Conservation (phyloP, 2,329 filamentous ascomycete genomes). For the Penicillium sclerotigenum region DNA sequence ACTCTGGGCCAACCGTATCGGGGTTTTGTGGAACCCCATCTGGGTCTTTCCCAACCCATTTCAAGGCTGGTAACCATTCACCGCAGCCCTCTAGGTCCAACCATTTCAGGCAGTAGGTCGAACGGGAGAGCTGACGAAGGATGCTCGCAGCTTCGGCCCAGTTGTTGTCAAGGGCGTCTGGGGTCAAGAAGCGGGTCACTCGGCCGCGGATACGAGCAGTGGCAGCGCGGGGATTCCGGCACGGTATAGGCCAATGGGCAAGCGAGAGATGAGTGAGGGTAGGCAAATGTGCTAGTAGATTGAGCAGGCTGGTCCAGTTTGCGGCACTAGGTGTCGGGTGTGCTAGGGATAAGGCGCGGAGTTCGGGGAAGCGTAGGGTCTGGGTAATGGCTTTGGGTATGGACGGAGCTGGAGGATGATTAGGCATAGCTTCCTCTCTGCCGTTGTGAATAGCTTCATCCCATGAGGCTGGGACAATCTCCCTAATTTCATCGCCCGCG, state of each 20-base stretch:
- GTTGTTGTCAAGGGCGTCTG: constrained; percentile 53
- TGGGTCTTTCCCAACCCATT: constrained; percentile 37
- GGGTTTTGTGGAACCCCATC: constrained; percentile 25
- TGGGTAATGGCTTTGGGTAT: constrained; percentile 25
- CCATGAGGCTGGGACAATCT: constrained; percentile 40
- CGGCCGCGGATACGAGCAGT: constrained; percentile 44
- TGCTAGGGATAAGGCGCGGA: constrained; percentile 59
- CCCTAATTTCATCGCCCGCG: constrained; percentile 3
- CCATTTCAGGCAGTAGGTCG: constrained; percentile 59
- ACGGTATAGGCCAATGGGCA: constrained; percentile 60
- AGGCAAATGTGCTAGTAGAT: constrained; percentile 52
- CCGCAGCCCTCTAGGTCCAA: constrained; percentile 60
- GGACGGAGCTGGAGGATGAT: neutral
- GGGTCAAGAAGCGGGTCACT: constrained; percentile 39
- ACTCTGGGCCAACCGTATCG: constrained; percentile 39
- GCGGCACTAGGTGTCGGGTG: constrained; percentile 44
- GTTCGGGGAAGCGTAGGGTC: constrained; percentile 47
- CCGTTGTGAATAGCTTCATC: constrained; percentile 32
- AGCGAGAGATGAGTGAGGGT: constrained; percentile 61
- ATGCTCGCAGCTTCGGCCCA: constrained; percentile 56
- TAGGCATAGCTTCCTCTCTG: neutral
- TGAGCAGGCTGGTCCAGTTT: constrained; percentile 56
- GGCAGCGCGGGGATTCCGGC: constrained; percentile 53
- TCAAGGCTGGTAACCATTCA: constrained; percentile 54
- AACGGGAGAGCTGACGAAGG: constrained; percentile 54